Evolutionary conservation across 177 flowering plant species (phyloP), one percentile per base, ranked within the genome.

Genomic region (Vitis hybrid): DNA sequence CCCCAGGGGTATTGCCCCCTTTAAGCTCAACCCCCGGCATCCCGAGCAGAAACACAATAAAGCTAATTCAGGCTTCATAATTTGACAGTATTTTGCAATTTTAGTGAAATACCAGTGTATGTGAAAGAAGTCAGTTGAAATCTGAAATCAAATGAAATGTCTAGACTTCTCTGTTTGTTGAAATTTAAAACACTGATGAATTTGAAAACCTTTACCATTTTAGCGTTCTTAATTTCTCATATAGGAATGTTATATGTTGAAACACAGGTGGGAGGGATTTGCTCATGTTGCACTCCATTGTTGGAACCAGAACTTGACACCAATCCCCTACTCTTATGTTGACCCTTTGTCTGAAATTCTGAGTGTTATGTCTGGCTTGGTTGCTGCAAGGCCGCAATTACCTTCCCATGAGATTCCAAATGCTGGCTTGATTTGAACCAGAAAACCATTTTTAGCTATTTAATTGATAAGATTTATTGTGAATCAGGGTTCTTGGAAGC

Each of bases 181-280:
- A 6, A 39, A 39, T 39, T 5, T 39, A 39, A 5, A 39, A 7
- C 45, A 5, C 45, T 4, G 45, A 39, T 1, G 9, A 7, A 6
- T 7, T 0, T 5, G 6, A 39, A 39, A 39, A 6, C 6, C 45
- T 39, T 5, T 39, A 39, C 45, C 45, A 39, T 39, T 26, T 26
- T 26, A 26, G 30, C 30, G 30, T 26, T 26, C 5, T 26, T 26
- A 26, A 26, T 26, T 26, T 26, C 4, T 26, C 30, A 26, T 26
- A 26, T 26, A 26, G 30, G 30, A 26, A 26, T 3, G 30, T 26
- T 26, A 26, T 39, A 4, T 39, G 1, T 39, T 39, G 8, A 39
- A 39, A 39, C 9, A 56, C 84, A 90, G 92, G 83, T 89, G 96
- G 93, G 93, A 86, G 73, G 96, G 96, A 26, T 89, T 89, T 69